Evolutionary conservation across 495 filamentous ascomycete genomes (phyloP).

Genomic region (Podospora pseudocomata): DNA sequence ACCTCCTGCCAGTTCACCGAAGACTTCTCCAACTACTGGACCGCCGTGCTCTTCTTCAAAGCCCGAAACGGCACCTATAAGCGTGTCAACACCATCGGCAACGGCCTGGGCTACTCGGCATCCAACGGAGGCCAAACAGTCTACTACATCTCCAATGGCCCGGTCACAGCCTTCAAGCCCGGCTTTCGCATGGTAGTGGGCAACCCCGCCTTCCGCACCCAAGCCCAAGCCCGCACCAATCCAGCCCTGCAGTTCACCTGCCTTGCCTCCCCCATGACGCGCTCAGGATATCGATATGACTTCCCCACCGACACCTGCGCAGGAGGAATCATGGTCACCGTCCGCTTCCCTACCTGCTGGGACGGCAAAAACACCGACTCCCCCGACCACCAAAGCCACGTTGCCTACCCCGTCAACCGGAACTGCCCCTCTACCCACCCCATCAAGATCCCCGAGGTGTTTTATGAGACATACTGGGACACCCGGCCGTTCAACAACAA

Average conservation of each 20-base stretch:
- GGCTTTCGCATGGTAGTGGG: slow-evolving; percentile 73
- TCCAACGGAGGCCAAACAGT: slow-evolving; percentile 38
- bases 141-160: slow-evolving; percentile 38
- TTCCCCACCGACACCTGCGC: slow-evolving; percentile 35
- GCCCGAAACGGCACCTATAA: slow-evolving; percentile 39
- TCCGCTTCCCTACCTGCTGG: slow-evolving; percentile 33
- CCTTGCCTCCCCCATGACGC: slow-evolving; percentile 25
- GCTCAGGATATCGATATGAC: slow-evolving; percentile 25
- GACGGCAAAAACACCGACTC: slow-evolving; percentile 28
- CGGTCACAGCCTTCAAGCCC: slow-evolving; percentile 42
- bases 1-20: slow-evolving; percentile 12
- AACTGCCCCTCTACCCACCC: slow-evolving; percentile 35
- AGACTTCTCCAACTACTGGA: slow-evolving; percentile 14
- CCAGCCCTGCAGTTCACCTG: slow-evolving; percentile 38
- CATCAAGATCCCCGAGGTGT: slow-evolving; percentile 35
- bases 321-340: slow-evolving; percentile 37
- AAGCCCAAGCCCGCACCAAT: slow-evolving; percentile 29
- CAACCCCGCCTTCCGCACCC: slow-evolving; percentile 42
- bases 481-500: slow-evolving; percentile 39
- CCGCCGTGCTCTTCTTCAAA: slow-evolving; percentile 9
- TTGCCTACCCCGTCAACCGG: slow-evolving; percentile 34
- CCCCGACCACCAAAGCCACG: slow-evolving; percentile 40
- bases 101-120: slow-evolving; percentile 15
- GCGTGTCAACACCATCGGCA: slow-evolving; percentile 29
- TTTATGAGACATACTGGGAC: slow-evolving; percentile 44